These are phyloP conservation scores for Cyberlindnera japonica DNA, from an alignment of 805 yeast species.

Conservation along the genomic window DNA sequence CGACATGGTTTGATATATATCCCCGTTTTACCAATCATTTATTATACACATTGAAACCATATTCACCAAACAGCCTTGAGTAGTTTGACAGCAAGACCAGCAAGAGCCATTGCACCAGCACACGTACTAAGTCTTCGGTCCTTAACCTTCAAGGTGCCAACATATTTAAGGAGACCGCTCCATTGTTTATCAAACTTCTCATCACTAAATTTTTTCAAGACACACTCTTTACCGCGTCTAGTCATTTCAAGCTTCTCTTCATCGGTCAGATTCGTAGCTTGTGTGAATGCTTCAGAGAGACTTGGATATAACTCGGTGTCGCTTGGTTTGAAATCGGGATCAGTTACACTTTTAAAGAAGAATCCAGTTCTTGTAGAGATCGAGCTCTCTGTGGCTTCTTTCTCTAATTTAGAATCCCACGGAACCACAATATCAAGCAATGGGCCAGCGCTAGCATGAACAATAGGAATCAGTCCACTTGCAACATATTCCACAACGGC, in stretches of 20 bases:
- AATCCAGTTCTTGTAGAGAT: conserved; percentile 62
- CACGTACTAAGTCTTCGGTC: conserved; percentile 11
- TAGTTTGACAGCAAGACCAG: neutral
- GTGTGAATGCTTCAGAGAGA: conserved; percentile 46
- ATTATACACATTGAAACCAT: no score
- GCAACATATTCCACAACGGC: conserved; percentile 92
- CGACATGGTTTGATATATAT: no score
- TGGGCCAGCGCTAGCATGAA: conserved; percentile 97
- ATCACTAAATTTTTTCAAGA: conserved; percentile 57
- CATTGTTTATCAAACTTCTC: conserved; percentile 51
- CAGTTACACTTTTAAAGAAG: conserved; percentile 65
- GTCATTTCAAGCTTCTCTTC: conserved; percentile 40
- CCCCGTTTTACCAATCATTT: no score
- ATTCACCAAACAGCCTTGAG: neutral
- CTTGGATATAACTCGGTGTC: conserved; percentile 37
- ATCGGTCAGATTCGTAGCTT: conserved; percentile 38
- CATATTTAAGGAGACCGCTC: conserved; percentile 32
- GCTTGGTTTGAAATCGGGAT: conserved; percentile 57
- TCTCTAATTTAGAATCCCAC: conserved; percentile 34
- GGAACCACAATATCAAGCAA: conserved; percentile 76
- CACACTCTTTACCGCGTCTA: conserved; percentile 42
- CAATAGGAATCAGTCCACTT: conserved; percentile 82
- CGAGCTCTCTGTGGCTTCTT: conserved; percentile 28
- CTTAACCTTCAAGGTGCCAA: conserved; percentile 2
- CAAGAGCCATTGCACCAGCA: conserved; percentile 5